These are phyloP conservation scores for Carex pumila DNA, from an alignment of 176 grass and related monocot genomes.

Conservation along the genomic window DNA sequence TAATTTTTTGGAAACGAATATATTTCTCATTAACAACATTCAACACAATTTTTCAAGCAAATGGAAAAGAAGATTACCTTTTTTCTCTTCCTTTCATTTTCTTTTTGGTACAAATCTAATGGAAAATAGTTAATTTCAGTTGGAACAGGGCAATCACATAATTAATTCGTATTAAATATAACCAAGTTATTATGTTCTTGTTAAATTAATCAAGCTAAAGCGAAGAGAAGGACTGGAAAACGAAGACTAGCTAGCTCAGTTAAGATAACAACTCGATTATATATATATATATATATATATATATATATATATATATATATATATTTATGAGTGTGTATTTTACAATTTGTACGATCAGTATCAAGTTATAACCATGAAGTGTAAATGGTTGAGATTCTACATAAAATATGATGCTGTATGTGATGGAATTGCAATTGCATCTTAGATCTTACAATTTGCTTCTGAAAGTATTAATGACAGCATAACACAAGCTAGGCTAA, in stretches of 20 bases:
- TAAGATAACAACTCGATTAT: not conserved
- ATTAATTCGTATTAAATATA: not conserved
- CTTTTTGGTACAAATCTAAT: not conserved
- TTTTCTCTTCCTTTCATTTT: not conserved
- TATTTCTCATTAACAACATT: not conserved
- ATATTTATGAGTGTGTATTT: not conserved
- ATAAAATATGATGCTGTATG: not conserved
- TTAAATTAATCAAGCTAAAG: not conserved
- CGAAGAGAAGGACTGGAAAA: not conserved
- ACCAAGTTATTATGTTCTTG: not conserved
- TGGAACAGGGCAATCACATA: not conserved
- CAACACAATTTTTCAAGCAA: not conserved
- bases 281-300: too few species aligned
- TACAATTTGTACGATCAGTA: not conserved
- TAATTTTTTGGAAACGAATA: not conserved
- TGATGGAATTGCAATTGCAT: not conserved
- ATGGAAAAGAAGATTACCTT: not conserved
- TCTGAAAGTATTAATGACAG: not conserved
- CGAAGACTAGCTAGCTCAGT: not conserved
- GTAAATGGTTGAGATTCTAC: not conserved
- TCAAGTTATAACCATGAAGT: not conserved
- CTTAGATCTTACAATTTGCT: not conserved
- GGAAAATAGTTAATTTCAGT: not conserved
- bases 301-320: too few species aligned
- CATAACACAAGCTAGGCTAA: not conserved